Conservation (phyloP, 306 rosid species). For the Prunus mongolica region DNA sequence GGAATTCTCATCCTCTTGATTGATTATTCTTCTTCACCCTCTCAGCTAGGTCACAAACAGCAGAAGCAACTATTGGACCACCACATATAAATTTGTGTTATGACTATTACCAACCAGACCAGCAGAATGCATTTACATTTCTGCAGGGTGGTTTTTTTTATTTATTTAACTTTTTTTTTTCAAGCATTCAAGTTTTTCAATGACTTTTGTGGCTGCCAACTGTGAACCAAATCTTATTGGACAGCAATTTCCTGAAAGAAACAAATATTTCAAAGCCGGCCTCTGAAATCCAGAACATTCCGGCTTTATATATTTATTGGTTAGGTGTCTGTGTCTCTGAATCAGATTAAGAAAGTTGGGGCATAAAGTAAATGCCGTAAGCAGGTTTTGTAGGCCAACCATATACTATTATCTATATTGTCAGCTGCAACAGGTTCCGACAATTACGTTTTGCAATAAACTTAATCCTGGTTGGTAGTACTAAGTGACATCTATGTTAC, state of each 20-base stretch:
- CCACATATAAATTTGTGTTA: too few relatives aligned
- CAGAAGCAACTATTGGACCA: too few relatives aligned
- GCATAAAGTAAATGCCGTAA: background rate
- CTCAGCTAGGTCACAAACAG: too few relatives aligned
- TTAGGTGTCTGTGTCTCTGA: background rate
- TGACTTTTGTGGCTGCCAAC: slow-evolving; percentile 1
- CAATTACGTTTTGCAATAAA: background rate
- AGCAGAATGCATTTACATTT: background rate
- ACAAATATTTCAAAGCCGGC: slow-evolving; percentile 25
- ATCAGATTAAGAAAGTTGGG: background rate
- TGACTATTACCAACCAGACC: too few relatives aligned
- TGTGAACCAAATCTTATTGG: slow-evolving; percentile 19
- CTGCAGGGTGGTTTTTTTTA: background rate
- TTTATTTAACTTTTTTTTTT: too few relatives aligned
- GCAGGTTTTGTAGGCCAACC: background rate
- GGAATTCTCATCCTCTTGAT: too few relatives aligned
- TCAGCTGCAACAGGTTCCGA: slow-evolving; percentile 16
- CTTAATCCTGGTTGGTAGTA: too few relatives aligned
- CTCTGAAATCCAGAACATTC: slow-evolving; percentile 32
- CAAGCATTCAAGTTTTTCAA: background rate
- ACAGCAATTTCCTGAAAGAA: slow-evolving; percentile 7
- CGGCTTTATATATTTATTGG: slow-evolving; percentile 27
- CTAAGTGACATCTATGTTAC: too few relatives aligned
- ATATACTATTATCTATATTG: background rate
- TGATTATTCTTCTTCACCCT: too few relatives aligned